These are phyloP conservation scores for Aspergillus texensis DNA, from an alignment of 2,329 filamentous ascomycete genomes.

Conservation along the genomic window DNA sequence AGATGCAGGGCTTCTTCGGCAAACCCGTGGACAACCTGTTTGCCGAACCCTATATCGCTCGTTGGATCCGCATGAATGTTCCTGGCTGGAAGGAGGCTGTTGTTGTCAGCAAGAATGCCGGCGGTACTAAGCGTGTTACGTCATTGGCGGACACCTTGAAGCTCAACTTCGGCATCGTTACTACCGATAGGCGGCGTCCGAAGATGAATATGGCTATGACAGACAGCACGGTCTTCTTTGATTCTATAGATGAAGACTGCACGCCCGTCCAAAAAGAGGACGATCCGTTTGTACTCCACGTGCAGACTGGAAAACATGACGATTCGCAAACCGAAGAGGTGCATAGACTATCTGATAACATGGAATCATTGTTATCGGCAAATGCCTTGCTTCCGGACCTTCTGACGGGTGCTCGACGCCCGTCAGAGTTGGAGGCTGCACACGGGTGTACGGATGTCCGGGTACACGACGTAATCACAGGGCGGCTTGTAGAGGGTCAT, in stretches of 20 bases:
- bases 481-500: slow-evolving; percentile 87
- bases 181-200: slow-evolving; percentile 59
- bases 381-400: slow-evolving; percentile 40
- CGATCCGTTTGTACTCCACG: slow-evolving; percentile 31
- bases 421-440: slow-evolving; percentile 48
- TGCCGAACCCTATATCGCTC: slow-evolving; percentile 90
- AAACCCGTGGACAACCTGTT: slow-evolving; percentile 97
- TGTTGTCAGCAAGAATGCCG: slow-evolving; percentile 96
- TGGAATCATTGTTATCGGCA: slow-evolving; percentile 27
- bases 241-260: slow-evolving; percentile 56
- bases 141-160: slow-evolving; percentile 94
- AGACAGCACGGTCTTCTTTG: slow-evolving; percentile 76
- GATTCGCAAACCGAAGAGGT: slow-evolving; percentile 18
- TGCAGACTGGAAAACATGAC: slow-evolving; percentile 24
- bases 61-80: slow-evolving; percentile 92
- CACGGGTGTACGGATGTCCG: slow-evolving; percentile 75
- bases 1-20: slow-evolving; percentile 99
- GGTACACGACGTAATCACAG: slow-evolving; percentile 86
- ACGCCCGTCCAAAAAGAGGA: slow-evolving; percentile 28
- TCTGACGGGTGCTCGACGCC: slow-evolving; percentile 41
- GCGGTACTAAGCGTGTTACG: slow-evolving; percentile 94
- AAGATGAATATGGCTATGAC: slow-evolving; percentile 63
- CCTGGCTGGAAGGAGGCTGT: slow-evolving; percentile 85
- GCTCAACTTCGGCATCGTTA: slow-evolving; percentile 94
- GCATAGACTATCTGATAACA: slow-evolving; percentile 23